Percentiles rank a stretch among this genome's conserved stretches.
Evolutionary conservation across 2,329 filamentous ascomycete species (phyloP).

Genomic region (Diaporthe eres): DNA sequence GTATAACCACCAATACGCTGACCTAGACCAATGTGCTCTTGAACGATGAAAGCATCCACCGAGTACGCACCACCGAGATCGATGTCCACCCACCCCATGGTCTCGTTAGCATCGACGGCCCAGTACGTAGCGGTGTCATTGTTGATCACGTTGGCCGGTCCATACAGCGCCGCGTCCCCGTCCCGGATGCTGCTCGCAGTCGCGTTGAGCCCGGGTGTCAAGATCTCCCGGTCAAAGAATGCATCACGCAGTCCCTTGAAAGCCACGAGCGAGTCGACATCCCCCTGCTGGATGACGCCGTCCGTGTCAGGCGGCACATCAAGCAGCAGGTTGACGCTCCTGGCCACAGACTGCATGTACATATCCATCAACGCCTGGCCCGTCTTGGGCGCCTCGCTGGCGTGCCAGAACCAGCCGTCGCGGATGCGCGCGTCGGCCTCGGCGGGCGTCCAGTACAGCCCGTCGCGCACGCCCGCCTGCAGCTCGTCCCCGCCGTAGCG

Average conservation of each 20-base stretch:
- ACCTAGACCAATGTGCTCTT: slow-evolving; percentile 49
- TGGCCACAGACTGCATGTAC: slow-evolving; percentile 48
- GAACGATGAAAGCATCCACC: slow-evolving; percentile 47
- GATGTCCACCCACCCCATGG: slow-evolving; percentile 47
- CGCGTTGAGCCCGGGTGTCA: not conserved
- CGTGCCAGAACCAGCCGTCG: slow-evolving; percentile 49
- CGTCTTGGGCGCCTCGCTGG: slow-evolving; percentile 47
- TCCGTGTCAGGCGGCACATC: slow-evolving; percentile 48
- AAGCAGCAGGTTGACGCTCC: slow-evolving; percentile 47
- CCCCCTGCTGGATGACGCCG: slow-evolving; percentile 43
- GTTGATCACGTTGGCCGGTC: not conserved
- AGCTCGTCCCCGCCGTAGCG: slow-evolving; percentile 46
- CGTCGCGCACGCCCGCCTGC: slow-evolving; percentile 46
- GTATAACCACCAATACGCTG: slow-evolving; percentile 49
- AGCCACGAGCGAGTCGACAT: slow-evolving; percentile 43
- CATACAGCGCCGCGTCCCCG: not conserved
- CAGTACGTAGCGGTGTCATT: not conserved
- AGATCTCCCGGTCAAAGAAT: slow-evolving; percentile 8
- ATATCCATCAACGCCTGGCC: slow-evolving; percentile 46
- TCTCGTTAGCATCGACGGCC: slow-evolving; percentile 3
- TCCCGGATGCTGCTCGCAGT: slow-evolving; percentile 11
- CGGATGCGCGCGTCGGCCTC: slow-evolving; percentile 49
- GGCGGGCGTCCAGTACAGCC: slow-evolving; percentile 48
- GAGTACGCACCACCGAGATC: slow-evolving; percentile 43
- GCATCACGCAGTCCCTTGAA: slow-evolving; percentile 45